Conservation (phyloP, 169 alveolate species). For the Plasmodium berghei region DNA sequence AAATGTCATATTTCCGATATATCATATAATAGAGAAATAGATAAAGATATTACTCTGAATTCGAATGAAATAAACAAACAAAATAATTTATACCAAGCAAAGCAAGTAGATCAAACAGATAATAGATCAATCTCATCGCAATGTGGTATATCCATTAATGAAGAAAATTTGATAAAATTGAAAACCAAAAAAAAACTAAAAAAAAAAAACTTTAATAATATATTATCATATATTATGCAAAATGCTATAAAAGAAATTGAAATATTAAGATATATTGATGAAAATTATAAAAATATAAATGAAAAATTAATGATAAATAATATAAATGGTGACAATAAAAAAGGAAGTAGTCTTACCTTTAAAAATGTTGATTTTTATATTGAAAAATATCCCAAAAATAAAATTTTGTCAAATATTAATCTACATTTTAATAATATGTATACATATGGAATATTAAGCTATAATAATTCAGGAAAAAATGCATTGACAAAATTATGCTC, state of each 20-base stretch:
- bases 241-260: conserved; percentile 69
- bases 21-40: neutral
- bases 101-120: neutral
- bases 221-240: conserved; percentile 37
- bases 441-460: conserved; percentile 62
- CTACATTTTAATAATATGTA: conserved; percentile 23
- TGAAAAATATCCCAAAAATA: conserved; percentile 71
- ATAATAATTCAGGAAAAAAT: conserved; percentile 53
- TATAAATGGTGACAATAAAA: conserved; percentile 36
- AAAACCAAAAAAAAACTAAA: conserved; percentile 21
- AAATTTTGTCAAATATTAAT: conserved; percentile 71
- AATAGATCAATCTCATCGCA: neutral
- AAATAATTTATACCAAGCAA: neutral
- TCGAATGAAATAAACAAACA: neutral
- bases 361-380: conserved; percentile 67
- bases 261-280: conserved; percentile 61
- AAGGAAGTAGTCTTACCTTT: conserved; percentile 52
- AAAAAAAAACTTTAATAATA: conserved; percentile 27
- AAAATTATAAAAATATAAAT: conserved; percentile 55
- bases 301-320: conserved; percentile 66
- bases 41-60: too few species aligned
- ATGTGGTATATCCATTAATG: neutral
- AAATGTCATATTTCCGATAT: neutral
- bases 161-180: conserved; percentile 12
- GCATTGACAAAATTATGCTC: conserved; percentile 43